Conservation (phyloP, 192 early-diverging fungal genomes). For the Coemansia sp. region DNA sequence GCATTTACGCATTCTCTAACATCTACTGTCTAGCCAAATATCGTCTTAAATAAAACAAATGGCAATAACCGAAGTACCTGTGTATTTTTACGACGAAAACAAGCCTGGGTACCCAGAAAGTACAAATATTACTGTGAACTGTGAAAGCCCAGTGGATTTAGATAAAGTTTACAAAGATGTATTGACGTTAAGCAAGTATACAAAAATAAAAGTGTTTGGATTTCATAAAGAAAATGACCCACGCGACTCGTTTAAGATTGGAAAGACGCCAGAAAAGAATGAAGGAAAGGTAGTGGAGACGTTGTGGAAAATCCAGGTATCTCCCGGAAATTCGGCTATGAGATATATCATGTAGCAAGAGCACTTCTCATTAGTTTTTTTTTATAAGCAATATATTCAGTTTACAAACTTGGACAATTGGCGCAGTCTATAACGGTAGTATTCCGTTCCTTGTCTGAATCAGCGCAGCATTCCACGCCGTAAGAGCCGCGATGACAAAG, state of each 20-base stretch:
- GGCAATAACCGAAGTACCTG: background rate
- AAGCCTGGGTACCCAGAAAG: background rate
- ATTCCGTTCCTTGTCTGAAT: conserved; percentile 14
- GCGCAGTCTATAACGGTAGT: conserved; percentile 12
- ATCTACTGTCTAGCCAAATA: background rate
- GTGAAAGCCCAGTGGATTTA: background rate
- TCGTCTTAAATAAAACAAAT: background rate
- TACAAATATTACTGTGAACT: background rate
- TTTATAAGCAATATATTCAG: too few species aligned
- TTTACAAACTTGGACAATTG: background rate
- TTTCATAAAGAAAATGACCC: too few species aligned
- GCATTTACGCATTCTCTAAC: background rate
- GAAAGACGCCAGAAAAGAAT: too few species aligned
- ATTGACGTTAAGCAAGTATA: too few species aligned
- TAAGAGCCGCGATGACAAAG: conserved; percentile 18
- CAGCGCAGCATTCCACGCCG: conserved; percentile 40
- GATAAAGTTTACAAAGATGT: background rate
- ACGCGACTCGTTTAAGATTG: too few species aligned
- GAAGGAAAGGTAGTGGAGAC: too few species aligned
- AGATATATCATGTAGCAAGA: too few species aligned
- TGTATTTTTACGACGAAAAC: background rate
- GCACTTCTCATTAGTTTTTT: too few species aligned
- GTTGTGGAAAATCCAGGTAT: too few species aligned
- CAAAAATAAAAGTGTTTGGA: too few species aligned
- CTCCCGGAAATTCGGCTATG: too few species aligned